Conservation (phyloP, 345 rosid species). For the Leavenworthia alabamica region DNA sequence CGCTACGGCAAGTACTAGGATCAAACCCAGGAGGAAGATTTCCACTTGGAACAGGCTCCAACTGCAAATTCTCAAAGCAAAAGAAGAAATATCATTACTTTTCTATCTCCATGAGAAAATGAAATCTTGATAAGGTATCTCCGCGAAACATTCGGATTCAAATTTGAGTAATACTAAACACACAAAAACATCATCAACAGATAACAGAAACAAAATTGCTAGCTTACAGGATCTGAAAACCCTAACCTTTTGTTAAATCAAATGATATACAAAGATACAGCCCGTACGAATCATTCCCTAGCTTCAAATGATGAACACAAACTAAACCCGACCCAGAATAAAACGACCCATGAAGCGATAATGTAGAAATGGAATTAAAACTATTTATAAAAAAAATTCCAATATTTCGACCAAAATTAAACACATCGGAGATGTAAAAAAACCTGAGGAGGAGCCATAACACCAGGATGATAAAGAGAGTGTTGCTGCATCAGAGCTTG, state of each 20-base stretch:
- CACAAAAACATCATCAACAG: constrained; percentile 2
- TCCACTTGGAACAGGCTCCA: constrained; percentile 92
- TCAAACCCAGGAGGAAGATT: constrained; percentile 98
- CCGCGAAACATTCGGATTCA: background rate
- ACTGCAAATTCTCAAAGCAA: constrained; percentile 43
- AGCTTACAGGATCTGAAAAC: constrained; percentile 18
- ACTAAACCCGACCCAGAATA: constrained; percentile 15
- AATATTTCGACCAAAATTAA: constrained; percentile 13
- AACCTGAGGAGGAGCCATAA: constrained; percentile 88
- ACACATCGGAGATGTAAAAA: constrained; percentile 11
- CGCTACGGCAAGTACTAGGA: constrained; percentile 94
- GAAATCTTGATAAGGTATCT: background rate
- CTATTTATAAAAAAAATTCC: background rate
- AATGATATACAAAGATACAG: background rate
- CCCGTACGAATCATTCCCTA: background rate
- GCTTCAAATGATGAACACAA: constrained; percentile 6
- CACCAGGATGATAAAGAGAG: constrained; percentile 91
- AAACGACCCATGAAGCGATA: background rate
- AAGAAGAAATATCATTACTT: background rate
- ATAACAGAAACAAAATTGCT: background rate
- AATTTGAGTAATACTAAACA: background rate
- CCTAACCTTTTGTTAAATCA: constrained; percentile 13
- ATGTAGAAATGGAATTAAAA: constrained; percentile 1
- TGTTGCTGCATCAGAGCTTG: constrained; percentile 94
- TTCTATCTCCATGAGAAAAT: background rate